Base-by-base conservation (phyloP, 371 early-diverging fungal species). In the Lichtheimia ramosa region DNA sequence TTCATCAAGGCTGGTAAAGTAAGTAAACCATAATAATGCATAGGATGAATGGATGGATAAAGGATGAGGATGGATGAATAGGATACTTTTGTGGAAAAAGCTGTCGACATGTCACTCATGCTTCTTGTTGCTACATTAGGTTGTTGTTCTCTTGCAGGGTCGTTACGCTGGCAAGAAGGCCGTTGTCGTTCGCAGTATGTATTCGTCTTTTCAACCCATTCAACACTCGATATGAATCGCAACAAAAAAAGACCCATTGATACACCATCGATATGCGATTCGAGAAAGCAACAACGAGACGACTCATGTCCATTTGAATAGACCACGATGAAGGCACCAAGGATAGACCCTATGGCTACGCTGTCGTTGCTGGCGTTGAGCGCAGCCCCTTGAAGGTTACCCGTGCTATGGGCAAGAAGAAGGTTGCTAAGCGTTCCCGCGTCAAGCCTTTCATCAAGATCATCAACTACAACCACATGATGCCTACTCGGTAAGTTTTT, bases 81-180 rank as follows among this genome's bases (percentile, higher is more conserved):
- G n/a, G 28, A 16, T 20, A 15, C 10, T 13, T 10, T 43, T 2
- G 16, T 5, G 46, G 46, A 6, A 8, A 5, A 5, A 6, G 46
- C n/a, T 1, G 16, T 28, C 2, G 25, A 51, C 25, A 59, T 43
- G 43, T 20, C 62, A 51, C 27, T 16, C 28, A n/a, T n/a, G 3
- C 56, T 54, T 41, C 41, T 39, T 4, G 27, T 61, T 54, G 43
- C 16, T 63, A 54, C 50, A 6, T 14, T 73, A 97, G 93, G 97
- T 97, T 73, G 98, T 95, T 70, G 89, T 98, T 67, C 82, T 98
- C 79, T 93, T 97, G 65, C 92, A 94, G 75, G 99, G 99, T 68
- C 94, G 97, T 69, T 93, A 91, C 74, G 98, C 99, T 81, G 99
- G 99, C 71, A 96, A 95, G 89, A 98, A 98, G 91, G 98, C 97